A percentile compares a stretch with the other conserved stretches of the same genome.
Evolutionary conservation across 176 grass and related monocot genomes (phyloP).

Genomic region (Oryza officinalis): DNA sequence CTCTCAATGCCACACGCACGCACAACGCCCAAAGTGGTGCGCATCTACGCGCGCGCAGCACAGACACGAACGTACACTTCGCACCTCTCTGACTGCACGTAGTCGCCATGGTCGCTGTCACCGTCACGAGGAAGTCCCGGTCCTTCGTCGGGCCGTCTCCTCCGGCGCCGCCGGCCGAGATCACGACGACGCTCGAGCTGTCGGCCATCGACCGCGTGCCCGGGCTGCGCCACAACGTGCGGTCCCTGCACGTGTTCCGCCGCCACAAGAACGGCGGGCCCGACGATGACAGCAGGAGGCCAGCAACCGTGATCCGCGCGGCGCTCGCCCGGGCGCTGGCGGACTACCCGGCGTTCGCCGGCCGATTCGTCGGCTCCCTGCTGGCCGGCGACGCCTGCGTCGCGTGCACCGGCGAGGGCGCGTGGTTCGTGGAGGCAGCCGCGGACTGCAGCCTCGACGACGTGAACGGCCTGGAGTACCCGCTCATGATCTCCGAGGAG

Average conservation of each 20-base stretch:
- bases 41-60: no score
- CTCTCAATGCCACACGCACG: neutral
- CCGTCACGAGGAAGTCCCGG: slow-evolving; percentile 33
- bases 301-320: slow-evolving; percentile 47
- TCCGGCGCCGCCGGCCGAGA: neutral
- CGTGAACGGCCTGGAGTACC: slow-evolving; percentile 66
- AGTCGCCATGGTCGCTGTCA: slow-evolving; percentile 21
- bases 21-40: neutral
- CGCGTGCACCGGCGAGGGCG: slow-evolving; percentile 54
- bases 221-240: slow-evolving; percentile 57
- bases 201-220: slow-evolving; percentile 68
- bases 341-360: slow-evolving; percentile 62
- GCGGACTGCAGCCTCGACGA: slow-evolving; percentile 59
- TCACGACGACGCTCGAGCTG: slow-evolving; percentile 29
- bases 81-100: neutral
- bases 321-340: slow-evolving; percentile 61
- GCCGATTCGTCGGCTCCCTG: slow-evolving; percentile 51
- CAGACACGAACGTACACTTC: neutral
- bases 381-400: slow-evolving; percentile 40
- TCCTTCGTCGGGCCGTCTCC: slow-evolving; percentile 40
- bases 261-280: neutral
- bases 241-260: slow-evolving; percentile 68
- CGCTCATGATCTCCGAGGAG: slow-evolving; percentile 54
- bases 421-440: slow-evolving; percentile 67
- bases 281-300: neutral